Evolutionary conservation across 2,329 filamentous ascomycete species (phyloP).

Genomic region (Magnaporthiopsis rhizophila): DNA sequence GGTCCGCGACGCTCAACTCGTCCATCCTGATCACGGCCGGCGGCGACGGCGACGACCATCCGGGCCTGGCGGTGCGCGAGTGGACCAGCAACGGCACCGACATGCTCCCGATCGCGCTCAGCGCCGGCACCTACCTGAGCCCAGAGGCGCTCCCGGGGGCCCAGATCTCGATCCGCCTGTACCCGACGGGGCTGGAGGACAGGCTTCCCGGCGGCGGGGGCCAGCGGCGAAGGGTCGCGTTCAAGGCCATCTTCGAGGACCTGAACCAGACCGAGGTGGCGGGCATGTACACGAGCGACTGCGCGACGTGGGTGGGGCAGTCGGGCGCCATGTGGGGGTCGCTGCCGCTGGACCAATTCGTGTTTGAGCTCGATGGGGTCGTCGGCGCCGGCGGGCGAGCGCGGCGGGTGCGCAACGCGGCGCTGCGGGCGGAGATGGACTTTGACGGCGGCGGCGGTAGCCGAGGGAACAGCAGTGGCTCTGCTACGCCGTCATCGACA

Average conservation of each 20-base stretch:
- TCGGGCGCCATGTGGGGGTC: slow-evolving; percentile 19
- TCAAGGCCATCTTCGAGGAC: slow-evolving; percentile 27
- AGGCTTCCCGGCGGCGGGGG: slow-evolving; percentile 12
- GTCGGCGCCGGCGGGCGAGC: slow-evolving; percentile 9
- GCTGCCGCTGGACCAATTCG: slow-evolving; percentile 20
- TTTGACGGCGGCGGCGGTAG: slow-evolving; percentile 9
- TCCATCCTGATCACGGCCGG: slow-evolving; percentile 19
- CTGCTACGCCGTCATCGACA: too few relatives aligned
- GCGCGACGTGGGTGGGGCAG: slow-evolving; percentile 19
- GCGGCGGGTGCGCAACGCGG: slow-evolving; percentile 18
- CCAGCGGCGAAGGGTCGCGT: slow-evolving; percentile 20
- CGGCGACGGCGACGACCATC: slow-evolving; percentile 12
- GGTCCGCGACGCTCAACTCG: slow-evolving; percentile 17
- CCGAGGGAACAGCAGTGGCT: too few relatives aligned
- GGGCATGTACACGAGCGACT: slow-evolving; percentile 12
- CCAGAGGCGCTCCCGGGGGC: slow-evolving; percentile 17
- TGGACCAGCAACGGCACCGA: slow-evolving; percentile 28
- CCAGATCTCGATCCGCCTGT: slow-evolving; percentile 21
- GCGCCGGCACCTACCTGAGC: slow-evolving; percentile 15
- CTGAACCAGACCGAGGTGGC: slow-evolving; percentile 10
- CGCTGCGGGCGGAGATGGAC: slow-evolving; percentile 16
- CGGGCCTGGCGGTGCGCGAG: slow-evolving; percentile 19
- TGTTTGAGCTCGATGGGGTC: slow-evolving; percentile 19
- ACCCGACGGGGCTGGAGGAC: slow-evolving; percentile 24
- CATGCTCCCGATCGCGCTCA: slow-evolving; percentile 17